Evolutionary conservation across 2,329 filamentous ascomycete species (phyloP), one percentile per base, ranked within the genome.

Genomic region (Penicillium vulpinum): DNA sequence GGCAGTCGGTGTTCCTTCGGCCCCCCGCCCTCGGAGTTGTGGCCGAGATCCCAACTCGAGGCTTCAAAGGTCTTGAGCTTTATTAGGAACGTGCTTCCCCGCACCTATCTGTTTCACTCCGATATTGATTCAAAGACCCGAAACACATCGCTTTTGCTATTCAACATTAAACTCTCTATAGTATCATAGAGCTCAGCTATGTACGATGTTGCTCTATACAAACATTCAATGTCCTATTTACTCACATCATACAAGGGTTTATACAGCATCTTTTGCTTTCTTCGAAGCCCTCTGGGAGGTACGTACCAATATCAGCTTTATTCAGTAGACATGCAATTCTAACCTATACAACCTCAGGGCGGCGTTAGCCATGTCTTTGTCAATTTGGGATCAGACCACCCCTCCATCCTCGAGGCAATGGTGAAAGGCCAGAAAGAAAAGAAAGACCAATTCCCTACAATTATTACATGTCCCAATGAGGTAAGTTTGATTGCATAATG

Each of bases 381-480:
- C 43, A 83, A 83, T 56, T 67, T 83, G 8, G 81, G 81, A n/a
- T 81, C 79, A 2, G 81, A 83, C 53, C 81, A 92, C 68, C 89
- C 89, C 2, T 87, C 85, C 22, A 90, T 92, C 68, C 85, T 92
- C 35, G 89, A 92, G 74, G 90, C 89, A 11, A 91, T 92, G 74
- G 86, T 90, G 61, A 89, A 89, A 69, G 88, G 88, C 21, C 86
- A 90, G 67, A 84, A 84, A 55, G 87, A 90, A 67, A 84, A 81
- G 61, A 80, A 80, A 51, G 83, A 78, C 35, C 78, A 83, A 18
- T 91, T 91, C 57, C 89, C 89, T 2, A 82, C 80, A 53, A 88
- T 92, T 59, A 88, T 92, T 55, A 92, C 89, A 24, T 92, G 89
- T 68, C 89, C 89, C 0, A 91, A 91, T 62, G 89, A 92, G 81